These are phyloP conservation scores for Hemerocallis citrina DNA, from an alignment of 106 monocot species.

Conservation along the genomic window DNA sequence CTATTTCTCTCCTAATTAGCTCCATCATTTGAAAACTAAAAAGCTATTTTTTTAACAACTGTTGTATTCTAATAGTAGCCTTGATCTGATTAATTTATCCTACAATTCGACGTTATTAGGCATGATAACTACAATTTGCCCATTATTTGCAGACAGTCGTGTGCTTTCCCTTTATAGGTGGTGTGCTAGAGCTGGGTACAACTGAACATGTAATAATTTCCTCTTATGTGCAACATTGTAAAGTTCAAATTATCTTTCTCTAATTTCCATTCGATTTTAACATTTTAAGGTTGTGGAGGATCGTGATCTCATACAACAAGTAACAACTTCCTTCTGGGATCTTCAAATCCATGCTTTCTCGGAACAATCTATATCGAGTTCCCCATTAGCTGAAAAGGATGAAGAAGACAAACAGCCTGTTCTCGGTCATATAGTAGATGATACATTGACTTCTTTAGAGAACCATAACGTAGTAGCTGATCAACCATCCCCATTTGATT, in stretches of 20 bases:
- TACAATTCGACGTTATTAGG: too few relatives aligned
- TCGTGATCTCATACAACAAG: constrained; percentile 18
- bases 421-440: constrained; percentile 12
- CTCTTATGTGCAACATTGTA: background rate
- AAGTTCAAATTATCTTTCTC: background rate
- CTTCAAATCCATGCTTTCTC: constrained; percentile 18
- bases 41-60: too few relatives aligned
- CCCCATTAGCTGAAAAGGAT: constrained; percentile 21
- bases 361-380: constrained; percentile 39
- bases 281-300: constrained; percentile 47
- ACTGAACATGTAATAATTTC: constrained; percentile 50
- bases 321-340: constrained; percentile 40
- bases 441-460: constrained; percentile 4
- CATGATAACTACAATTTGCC: too few relatives aligned
- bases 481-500: constrained; percentile 1
- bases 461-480: constrained; percentile 1
- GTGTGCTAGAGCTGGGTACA: constrained; percentile 82
- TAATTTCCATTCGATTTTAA: background rate
- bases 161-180: constrained; percentile 66
- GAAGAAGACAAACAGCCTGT: constrained; percentile 15
- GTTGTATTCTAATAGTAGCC: too few relatives aligned
- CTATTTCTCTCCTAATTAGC: too few relatives aligned
- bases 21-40: too few relatives aligned
- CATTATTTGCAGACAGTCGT: constrained; percentile 55
- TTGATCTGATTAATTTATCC: too few relatives aligned